Conservation (phyloP, 2,329 filamentous ascomycete genomes). For the Zelopaecilomyces penicillatus region DNA sequence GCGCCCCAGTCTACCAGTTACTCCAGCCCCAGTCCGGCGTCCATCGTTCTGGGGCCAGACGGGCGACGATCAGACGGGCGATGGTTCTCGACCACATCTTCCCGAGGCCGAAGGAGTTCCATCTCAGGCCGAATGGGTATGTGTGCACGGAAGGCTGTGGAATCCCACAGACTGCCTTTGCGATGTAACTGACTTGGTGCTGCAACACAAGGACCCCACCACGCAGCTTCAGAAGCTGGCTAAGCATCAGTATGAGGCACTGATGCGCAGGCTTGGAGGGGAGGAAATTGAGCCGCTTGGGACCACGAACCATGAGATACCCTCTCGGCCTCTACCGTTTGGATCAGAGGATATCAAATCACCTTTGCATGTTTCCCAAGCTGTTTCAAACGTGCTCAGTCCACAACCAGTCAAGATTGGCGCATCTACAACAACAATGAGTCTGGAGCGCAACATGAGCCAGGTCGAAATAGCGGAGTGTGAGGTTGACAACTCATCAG, state of each 20-base stretch:
- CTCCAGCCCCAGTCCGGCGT: constrained; percentile 70
- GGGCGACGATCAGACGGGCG: constrained; percentile 34
- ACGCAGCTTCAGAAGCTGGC: constrained; percentile 63
- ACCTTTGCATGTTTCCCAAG: constrained; percentile 20
- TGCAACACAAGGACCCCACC: constrained; percentile 55
- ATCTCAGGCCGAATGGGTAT: constrained; percentile 88
- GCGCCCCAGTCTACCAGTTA: constrained; percentile 81
- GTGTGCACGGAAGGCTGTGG: constrained; percentile 52
- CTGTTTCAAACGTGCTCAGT: constrained; percentile 24
- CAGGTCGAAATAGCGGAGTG: no score
- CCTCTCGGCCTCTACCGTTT: constrained; percentile 42
- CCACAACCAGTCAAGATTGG: constrained; percentile 36
- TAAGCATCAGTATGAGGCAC: constrained; percentile 54
- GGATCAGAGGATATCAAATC: constrained; percentile 37
- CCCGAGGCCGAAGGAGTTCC: constrained; percentile 77
- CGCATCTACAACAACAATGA: constrained; percentile 19
- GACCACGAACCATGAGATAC: constrained; percentile 33
- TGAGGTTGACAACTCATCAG: no score
- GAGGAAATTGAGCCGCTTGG: constrained; percentile 19
- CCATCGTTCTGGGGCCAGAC: constrained; percentile 55
- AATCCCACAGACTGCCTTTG: constrained; percentile 44
- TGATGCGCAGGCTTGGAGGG: constrained; percentile 45
- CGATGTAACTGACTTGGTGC: constrained; percentile 45
- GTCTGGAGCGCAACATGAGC: constrained; percentile 24
- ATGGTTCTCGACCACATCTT: constrained; percentile 50